phyloP scores from a whole-genome alignment of 176 grass and related monocot species.

The Bothriochloa decipiens region DNA sequence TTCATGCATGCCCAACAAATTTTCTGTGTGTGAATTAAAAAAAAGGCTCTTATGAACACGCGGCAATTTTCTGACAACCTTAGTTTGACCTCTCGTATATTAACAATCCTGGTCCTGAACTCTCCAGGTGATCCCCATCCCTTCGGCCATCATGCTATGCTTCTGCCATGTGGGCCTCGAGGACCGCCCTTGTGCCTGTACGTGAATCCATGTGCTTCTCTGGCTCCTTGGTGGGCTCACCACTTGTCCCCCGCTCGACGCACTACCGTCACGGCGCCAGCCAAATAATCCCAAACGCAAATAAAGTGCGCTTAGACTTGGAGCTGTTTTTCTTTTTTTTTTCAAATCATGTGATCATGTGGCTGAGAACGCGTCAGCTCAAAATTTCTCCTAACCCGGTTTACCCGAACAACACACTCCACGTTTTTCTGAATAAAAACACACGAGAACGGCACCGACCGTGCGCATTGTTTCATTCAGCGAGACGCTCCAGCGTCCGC shows the following conservation, averaged over 20 bases:
- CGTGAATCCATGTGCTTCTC: not conserved
- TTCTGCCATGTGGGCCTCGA: not conserved
- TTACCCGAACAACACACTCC: not conserved
- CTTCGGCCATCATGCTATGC: not conserved
- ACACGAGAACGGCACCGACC: slow-evolving; percentile 33
- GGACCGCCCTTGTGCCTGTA: no score
- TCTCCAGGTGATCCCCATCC: not conserved
- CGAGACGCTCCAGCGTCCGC: not conserved
- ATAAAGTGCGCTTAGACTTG: not conserved
- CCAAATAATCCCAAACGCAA: not conserved
- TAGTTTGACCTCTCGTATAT: no score
- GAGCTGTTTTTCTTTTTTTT: not conserved
- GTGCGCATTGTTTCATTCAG: not conserved
- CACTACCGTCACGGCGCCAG: not conserved
- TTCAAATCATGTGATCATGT: not conserved
- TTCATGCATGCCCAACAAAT: no score
- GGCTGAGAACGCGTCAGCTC: slow-evolving; percentile 24
- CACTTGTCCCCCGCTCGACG: not conserved
- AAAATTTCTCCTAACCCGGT: not conserved
- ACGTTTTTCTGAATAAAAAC: not conserved
- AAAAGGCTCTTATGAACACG: no score
- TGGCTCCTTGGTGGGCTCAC: not conserved
- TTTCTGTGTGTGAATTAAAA: no score
- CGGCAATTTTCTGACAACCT: no score
- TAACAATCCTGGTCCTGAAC: no score